Base-by-base conservation (phyloP, 106 monocot species). In the Dendrobium officinale region DNA sequence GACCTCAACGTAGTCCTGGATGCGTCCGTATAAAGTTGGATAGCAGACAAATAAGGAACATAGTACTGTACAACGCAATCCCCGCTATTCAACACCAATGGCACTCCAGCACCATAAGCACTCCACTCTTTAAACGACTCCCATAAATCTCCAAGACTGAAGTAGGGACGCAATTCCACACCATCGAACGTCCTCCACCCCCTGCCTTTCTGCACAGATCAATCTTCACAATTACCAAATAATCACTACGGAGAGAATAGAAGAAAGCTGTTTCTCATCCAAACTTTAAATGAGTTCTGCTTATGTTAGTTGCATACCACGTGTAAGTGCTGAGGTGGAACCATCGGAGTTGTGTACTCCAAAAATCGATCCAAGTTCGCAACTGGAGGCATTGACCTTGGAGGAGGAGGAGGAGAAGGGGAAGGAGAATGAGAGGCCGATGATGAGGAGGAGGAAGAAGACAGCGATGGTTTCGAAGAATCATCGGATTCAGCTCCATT, bases 81-180 rank as follows among this genome's bases (percentile, higher is more conserved):
- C 6, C 81, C 78, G 2, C 77, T 84, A 64, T 86, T 82, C 79
- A 89, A 77, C 0, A 84, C 79, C 66, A 89, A 73, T 16, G 89
- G 89, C 51, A 89, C 89, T 41, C 89, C 89, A 22, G 81, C 79
- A 51, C 89, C 89, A 79, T 86, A 86, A 26, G 84, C 88, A 78
- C 92, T 92, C 92, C 89, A 92, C 73, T 92, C 92, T 54, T 70
- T 84, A n/a, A 89, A 92, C 0, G 83, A 84, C 58, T 92, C 89
- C 96, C 93, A 96, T 18, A 96, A 84, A 85, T 96, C 96, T 20
- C 67, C 85, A 11, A 96, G 89, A 79, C 72, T 79, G 73, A 84
- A 96, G 59, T 88, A 95, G 2, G 81, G 73, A 31, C 54, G 80
- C 66, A 64, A 80, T 6, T 92, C 86, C 24, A 18, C 72, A n/a